Evolutionary conservation across 2,329 filamentous ascomycete species (phyloP).

Genomic region (Byssothecium circinans): DNA sequence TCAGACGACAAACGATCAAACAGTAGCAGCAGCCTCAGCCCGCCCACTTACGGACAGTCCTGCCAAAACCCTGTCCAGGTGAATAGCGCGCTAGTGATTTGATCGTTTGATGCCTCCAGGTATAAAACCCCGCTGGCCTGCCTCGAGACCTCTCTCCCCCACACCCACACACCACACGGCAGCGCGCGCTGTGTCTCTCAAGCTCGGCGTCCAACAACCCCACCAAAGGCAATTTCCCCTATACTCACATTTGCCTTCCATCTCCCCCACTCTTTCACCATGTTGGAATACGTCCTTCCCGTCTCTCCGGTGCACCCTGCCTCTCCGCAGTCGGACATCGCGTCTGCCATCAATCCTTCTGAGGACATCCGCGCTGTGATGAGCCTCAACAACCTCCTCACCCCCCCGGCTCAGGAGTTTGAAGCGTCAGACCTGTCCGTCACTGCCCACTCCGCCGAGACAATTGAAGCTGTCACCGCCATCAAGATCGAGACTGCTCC

Average conservation of each 20-base stretch:
- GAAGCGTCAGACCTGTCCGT: not conserved
- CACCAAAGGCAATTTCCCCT: no score
- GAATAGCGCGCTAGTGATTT: conserved; percentile 1
- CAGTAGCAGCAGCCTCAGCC: conserved; percentile 4
- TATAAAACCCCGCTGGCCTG: conserved; percentile 29
- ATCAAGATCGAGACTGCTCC: not conserved
- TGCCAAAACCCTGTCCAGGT: conserved; percentile 1
- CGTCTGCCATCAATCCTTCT: not conserved
- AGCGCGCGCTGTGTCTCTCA: no score
- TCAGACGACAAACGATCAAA: conserved; percentile 27
- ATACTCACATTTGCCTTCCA: not conserved
- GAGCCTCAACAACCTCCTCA: conserved; percentile 28
- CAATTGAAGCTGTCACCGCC: not conserved
- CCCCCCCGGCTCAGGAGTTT: not conserved
- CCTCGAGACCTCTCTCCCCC: conserved; percentile 24
- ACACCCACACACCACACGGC: not conserved
- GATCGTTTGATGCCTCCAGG: conserved; percentile 3
- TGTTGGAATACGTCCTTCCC: not conserved
- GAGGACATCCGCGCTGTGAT: conserved; percentile 22
- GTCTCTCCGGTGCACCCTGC: conserved; percentile 10
- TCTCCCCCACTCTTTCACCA: not conserved
- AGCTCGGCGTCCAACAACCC: no score
- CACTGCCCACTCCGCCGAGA: no score
- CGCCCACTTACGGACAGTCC: conserved; percentile 14
- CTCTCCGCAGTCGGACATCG: no score